Percentiles rank a stretch among this genome's conserved stretches.
phyloP scores from a whole-genome alignment of 768 basidiomycete species.

The Cystofilobasidium macerans region DNA sequence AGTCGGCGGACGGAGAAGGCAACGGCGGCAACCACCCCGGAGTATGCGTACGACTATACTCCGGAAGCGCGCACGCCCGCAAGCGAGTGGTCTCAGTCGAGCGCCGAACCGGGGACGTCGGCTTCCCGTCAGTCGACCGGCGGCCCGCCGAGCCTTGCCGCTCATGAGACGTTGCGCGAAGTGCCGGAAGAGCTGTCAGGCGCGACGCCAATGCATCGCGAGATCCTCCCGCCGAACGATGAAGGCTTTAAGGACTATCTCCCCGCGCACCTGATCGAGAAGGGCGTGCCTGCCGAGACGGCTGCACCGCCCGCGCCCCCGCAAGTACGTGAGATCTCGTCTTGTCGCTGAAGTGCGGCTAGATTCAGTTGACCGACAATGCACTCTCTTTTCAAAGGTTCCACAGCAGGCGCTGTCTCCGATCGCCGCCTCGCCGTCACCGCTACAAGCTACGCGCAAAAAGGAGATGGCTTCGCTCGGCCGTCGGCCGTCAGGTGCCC shows the following conservation, averaged over 20 bases:
- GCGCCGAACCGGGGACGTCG: neutral
- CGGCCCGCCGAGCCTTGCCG: neutral
- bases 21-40: neutral
- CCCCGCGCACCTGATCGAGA: constrained; percentile 13
- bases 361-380: no score
- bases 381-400: constrained; percentile 2
- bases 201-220: no score
- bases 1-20: neutral
- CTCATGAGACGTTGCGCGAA: neutral
- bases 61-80: neutral
- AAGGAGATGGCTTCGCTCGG: constrained; percentile 17
- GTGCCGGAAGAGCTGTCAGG: constrained; percentile 44
- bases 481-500: constrained; percentile 22
- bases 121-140: neutral
- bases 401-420: neutral
- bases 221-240: no score
- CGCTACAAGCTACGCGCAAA: neutral
- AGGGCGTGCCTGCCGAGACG: neutral
- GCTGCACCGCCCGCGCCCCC: neutral
- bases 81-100: neutral
- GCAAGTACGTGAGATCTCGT: no score
- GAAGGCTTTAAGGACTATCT: constrained; percentile 62
- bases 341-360: no score
- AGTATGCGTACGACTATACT: neutral
- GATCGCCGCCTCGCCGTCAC: neutral